These are phyloP conservation scores for Cladosporium austrohemisphaericum DNA, from an alignment of 2,329 filamentous ascomycete species.

Conservation along the genomic window DNA sequence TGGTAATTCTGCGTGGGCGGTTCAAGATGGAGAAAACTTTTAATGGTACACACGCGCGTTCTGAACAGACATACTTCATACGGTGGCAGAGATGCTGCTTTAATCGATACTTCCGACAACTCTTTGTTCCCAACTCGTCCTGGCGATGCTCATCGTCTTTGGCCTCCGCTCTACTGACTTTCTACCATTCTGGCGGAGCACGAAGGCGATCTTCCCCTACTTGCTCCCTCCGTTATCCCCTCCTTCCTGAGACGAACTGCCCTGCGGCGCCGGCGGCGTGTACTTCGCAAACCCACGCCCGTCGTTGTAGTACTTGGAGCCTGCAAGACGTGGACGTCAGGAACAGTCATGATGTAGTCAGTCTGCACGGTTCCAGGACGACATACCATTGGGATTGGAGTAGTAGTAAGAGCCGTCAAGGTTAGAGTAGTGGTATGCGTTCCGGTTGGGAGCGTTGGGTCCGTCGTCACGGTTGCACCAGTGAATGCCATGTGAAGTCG, in stretches of 20 bases:
- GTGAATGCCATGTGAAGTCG: constrained; percentile 57
- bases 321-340: no score
- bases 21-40: background rate
- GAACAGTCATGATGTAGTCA: constrained; percentile 46
- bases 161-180: no score
- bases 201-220: no score
- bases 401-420: constrained; percentile 64
- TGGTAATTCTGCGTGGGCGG: no score
- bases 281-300: constrained; percentile 58
- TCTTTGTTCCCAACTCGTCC: no score
- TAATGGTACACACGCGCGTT: background rate
- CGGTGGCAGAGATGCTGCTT: no score
- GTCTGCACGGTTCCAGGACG: constrained; percentile 35
- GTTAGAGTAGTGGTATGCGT: constrained; percentile 67
- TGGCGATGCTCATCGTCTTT: no score
- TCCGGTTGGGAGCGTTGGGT: constrained; percentile 51
- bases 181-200: no score
- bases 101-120: no score
- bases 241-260: no score
- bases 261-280: constrained; percentile 36
- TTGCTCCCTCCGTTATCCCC: no score
- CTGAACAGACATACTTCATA: no score
- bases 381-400: constrained; percentile 52
- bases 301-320: constrained; percentile 64
- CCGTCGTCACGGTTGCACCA: constrained; percentile 65